phyloP scores from a whole-genome alignment of 345 rosid species.

The Linum tenue region DNA sequence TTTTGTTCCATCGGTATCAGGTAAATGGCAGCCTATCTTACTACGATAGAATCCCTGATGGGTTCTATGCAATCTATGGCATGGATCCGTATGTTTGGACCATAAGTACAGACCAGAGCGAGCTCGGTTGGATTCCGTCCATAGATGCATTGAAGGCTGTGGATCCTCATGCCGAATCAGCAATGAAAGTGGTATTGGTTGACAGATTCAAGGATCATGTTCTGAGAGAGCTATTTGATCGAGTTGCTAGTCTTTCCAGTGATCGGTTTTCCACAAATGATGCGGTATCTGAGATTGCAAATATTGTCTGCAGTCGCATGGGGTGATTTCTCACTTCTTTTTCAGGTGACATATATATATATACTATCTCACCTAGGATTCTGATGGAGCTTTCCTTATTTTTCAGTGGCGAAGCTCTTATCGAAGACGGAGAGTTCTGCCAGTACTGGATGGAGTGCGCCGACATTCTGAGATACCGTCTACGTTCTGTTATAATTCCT shows the following conservation, averaged over 20 bases:
- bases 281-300: conserved; percentile 15
- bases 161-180: conserved; percentile 12
- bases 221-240: conserved; percentile 13
- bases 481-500: conserved; percentile 19
- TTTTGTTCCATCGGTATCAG: conserved; percentile 5
- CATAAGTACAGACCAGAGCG: conserved; percentile 16
- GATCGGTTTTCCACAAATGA: conserved; percentile 7
- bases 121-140: conserved; percentile 13
- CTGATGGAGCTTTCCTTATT: background rate
- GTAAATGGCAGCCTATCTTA: conserved; percentile 22
- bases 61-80: conserved; percentile 21
- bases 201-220: conserved; percentile 19
- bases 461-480: conserved; percentile 8
- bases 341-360: background rate
- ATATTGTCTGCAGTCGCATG: conserved; percentile 18
- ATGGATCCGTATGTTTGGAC: conserved; percentile 26
- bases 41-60: conserved; percentile 21
- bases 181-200: conserved; percentile 15
- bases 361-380: background rate
- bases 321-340: conserved; percentile 12
- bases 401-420: conserved; percentile 12
- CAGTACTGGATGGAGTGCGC: conserved; percentile 16
- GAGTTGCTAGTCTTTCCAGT: conserved; percentile 12
- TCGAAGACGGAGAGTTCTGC: conserved; percentile 13
- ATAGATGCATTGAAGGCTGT: conserved; percentile 15